Evolutionary conservation across 768 basidiomycete species (phyloP), one percentile per base, ranked within the genome.

Genomic region (Boletus insuetus): DNA sequence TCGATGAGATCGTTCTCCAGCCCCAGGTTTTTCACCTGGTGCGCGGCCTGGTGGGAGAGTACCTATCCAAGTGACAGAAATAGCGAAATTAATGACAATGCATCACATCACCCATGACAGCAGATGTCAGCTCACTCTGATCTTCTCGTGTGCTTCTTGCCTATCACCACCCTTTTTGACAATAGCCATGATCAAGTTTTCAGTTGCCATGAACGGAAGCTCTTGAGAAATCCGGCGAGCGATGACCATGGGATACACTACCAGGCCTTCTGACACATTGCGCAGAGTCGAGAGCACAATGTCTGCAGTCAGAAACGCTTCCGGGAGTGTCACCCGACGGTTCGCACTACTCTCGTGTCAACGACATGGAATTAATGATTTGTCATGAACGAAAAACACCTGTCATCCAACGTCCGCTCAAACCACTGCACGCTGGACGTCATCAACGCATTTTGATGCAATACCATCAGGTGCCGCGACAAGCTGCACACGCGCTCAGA

Each of bases 131-230:
- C 78, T 56, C 58, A 90, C 90, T 55, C 96, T 78, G 67, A 98
- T 94, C 75, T 91, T 89, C 74, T 98, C 97, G 69, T 98, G 97
- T 9, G 93, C 93, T 73, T 93, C 94, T 69, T 98, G 97, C 34
- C 97, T 82, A 73, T 98, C 95, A 1, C 95, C 96, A 20, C 93
- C 93, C 46, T 83, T 85, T 73, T 91, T 97, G 58, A 98, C 97
- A 41, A 99, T 84, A 2, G 94, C 94, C 97, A 99, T 98, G 75
- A 98, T 98, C 73, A 99, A 82, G 72, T 99, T 99, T 74, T 99
- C 97, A 2, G 97, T 99, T 5, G 96, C 94, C 97, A 99, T 98
- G 82, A 98, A 98, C 1, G 97, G 97, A 34, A 99, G 81, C 71
- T 99, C 97, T 71, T 98, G 92, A 3, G 85, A 73, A 70, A 99